A percentile compares a stretch with the other conserved stretches of the same genome.
phyloP scores from a whole-genome alignment of 805 yeast species.

The Isabelozyma gotoi region DNA sequence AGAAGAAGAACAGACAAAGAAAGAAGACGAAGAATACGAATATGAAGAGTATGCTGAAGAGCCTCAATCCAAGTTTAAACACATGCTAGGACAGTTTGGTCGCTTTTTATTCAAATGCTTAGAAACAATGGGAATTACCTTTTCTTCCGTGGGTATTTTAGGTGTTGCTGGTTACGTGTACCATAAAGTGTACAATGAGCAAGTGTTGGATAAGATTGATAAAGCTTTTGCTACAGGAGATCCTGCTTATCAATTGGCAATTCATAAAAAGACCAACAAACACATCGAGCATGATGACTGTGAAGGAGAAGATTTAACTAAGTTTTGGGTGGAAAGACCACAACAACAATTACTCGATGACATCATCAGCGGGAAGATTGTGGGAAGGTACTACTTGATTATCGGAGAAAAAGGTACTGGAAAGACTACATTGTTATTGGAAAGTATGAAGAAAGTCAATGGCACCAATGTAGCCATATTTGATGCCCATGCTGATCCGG shows the following conservation, averaged over 20 bases:
- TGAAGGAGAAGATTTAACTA: constrained; percentile 26
- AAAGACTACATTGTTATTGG: constrained; percentile 71
- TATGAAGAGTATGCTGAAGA: constrained; percentile 10
- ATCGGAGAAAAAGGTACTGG: constrained; percentile 90
- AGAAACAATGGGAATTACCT: constrained; percentile 72
- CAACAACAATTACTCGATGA: constrained; percentile 66
- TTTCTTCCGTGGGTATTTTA: constrained; percentile 64
- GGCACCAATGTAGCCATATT: constrained; percentile 67
- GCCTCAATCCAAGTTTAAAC: constrained; percentile 16
- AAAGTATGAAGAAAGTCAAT: constrained; percentile 61
- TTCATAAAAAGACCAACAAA: constrained; percentile 46
- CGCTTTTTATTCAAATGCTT: constrained; percentile 42
- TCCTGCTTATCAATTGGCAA: constrained; percentile 58
- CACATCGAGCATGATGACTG: constrained; percentile 16
- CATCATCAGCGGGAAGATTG: constrained; percentile 59
- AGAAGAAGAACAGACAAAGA: constrained; percentile 9
- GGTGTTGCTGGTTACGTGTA: constrained; percentile 73
- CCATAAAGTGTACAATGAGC: constrained; percentile 58
- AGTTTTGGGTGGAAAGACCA: constrained; percentile 65
- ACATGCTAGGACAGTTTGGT: constrained; percentile 16
- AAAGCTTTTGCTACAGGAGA: constrained; percentile 68
- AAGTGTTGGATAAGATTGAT: constrained; percentile 64
- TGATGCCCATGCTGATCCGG: constrained; percentile 87
- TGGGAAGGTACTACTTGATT: constrained; percentile 68
- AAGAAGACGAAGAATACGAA: constrained; percentile 6